Evolutionary conservation across 2,329 filamentous ascomycete genomes (phyloP), one percentile per base, ranked within the genome.

Genomic region (Aspergillus calidoustus): DNA sequence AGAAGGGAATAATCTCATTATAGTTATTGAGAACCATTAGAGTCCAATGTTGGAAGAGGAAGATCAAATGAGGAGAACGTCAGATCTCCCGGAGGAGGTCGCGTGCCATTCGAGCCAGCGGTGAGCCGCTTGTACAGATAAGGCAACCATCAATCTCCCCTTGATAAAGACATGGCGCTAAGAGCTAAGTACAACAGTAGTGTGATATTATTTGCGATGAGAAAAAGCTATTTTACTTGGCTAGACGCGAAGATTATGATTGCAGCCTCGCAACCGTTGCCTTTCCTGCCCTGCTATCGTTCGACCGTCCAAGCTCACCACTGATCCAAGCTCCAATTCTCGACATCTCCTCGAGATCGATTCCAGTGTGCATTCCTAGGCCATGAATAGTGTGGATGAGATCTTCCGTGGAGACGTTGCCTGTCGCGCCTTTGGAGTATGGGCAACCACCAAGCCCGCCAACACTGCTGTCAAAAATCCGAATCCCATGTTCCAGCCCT

Each of bases 391-490:
- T 82, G 69, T 89, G 84, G 4, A 89, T 79, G 55, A 89, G 68
- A 69, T 89, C 87, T 68, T 89, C 87, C 0, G 87, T 89, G 3
- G 86, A 82, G 19, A 89, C 83, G 72, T 89, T 89, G 0, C 87
- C 87, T 2, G 87, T 89, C 7, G 87, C 87, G 4, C 87, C 87
- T 31, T 87, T 87, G 51, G 84, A 86, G 68, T 85, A 89, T 1
- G 87, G 87, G 70, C 87, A 89, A 0, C 87, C 87, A 44, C 87
- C 87, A 19, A 89, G 77, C 0, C 87, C 87, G 17, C 83, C 86
- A 7, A 89, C 87, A 54, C 86, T 87, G 54, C 83, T 83, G 68
- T 89, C 87, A 68, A 89, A 89, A 1, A 85, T 85, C 43, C 87
- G 77, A 23, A 89, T 82, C 3, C 87, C 87, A 68, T 87, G 84